Conservation (phyloP, 2,329 filamentous ascomycete species). For the Chaetomium olivaceum region DNA sequence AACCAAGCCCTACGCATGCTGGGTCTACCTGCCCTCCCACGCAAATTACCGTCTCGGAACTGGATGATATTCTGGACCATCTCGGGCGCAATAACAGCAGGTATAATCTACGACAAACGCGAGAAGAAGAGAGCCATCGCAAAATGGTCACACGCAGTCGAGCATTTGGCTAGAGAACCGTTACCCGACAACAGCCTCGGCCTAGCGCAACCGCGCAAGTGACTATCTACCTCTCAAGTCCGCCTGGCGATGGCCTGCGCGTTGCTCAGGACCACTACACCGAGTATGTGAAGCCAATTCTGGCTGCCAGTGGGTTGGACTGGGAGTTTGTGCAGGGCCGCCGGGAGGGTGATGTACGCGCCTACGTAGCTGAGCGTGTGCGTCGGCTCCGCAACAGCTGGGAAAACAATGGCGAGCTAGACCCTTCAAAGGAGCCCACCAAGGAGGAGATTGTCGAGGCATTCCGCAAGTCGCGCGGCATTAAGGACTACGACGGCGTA, state of each 20-base stretch:
- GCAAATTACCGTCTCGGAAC: conserved; percentile 88
- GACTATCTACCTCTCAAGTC: conserved; percentile 81
- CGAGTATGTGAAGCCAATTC: conserved; percentile 90
- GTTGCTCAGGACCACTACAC: conserved; percentile 91
- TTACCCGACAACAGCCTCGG: conserved; percentile 51
- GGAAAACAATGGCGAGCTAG: conserved; percentile 44
- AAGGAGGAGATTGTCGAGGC: conserved; percentile 63
- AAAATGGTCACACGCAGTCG: conserved; percentile 83
- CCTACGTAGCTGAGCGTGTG: conserved; percentile 82
- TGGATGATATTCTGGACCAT: conserved; percentile 95
- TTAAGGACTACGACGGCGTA: conserved; percentile 70
- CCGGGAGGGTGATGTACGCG: conserved; percentile 88
- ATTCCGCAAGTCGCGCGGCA: conserved; percentile 64
- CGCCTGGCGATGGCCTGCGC: conserved; percentile 82
- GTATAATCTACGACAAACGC: conserved; percentile 87
- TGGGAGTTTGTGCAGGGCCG: conserved; percentile 95
- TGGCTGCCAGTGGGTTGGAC: conserved; percentile 86
- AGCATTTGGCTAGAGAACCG: conserved; percentile 77
- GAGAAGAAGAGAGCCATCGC: conserved; percentile 83
- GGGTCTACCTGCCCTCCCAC: conserved; percentile 80
- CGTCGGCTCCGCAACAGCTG: conserved; percentile 67
- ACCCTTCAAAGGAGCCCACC: conserved; percentile 50
- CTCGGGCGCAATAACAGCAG: conserved; percentile 73
- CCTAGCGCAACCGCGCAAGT: conserved; percentile 76
- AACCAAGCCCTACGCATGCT: conserved; percentile 78